Evolutionary conservation across 495 filamentous ascomycete species (phyloP), one percentile per base, ranked within the genome.

Genomic region (Trichocladium uniseriatum): DNA sequence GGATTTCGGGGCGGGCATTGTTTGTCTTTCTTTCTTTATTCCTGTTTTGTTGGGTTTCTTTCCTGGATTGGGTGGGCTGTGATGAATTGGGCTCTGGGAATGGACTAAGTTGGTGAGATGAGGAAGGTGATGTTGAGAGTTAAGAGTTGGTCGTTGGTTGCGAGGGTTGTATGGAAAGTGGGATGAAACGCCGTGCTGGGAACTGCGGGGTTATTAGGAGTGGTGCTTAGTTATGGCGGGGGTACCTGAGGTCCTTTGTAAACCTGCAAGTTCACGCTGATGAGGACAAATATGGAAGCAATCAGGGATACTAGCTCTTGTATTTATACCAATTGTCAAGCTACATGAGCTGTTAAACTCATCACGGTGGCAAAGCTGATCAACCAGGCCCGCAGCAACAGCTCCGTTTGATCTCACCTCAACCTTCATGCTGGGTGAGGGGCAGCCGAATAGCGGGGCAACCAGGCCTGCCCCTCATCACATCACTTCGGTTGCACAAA

Each of bases 1-100:
- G 24, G 90, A 91, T 60, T 89, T 92, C 65, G 92, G 86, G 45
- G 74, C 74, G n/a, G n/a, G 61, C 90, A 82, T 31, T 34, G 40
- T 50, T 47, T 56, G 36, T 24, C 14, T 21, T n/a, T 35, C 1
- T 11, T 38, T 39, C 8, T 34, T 28, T 28, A n/a, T 28, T 51
- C 15, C 31, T 40, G 37, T 19, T 15, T 32, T 32, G 37, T 6
- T 14, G 22, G 24, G 3, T 8, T 27, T 27, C 24, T 27, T 4
- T 27, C 8, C 24, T 27, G 2, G 29, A 20, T 6, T 18, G 36
- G 14, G 9, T 24, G 21, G 13, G 28, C 18, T 14, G n/a, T 10
- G 36, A 47, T 6, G 18, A 19, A 14, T 8, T 38, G 20, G 27
- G 19, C 11, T 3, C 4, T 34, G 27, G 5, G 28, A 21, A 19